phyloP scores from a whole-genome alignment of 768 basidiomycete species.

The Hygrophorus pudorinus region DNA sequence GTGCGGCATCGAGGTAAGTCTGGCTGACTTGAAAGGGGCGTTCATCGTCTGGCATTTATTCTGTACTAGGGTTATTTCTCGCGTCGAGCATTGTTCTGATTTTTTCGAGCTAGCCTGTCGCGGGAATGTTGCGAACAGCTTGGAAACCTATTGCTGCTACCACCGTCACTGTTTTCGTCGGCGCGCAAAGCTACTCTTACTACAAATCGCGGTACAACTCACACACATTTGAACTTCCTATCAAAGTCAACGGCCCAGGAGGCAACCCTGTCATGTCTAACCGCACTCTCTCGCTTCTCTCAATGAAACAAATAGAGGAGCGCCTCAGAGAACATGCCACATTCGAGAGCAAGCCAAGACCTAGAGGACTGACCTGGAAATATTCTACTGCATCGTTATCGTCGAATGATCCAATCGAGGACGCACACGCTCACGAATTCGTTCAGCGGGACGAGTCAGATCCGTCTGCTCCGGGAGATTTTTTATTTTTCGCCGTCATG shows the following conservation, averaged over 20 bases:
- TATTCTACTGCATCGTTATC: constrained; percentile 72
- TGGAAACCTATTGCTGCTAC: constrained; percentile 63
- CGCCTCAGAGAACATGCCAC: constrained; percentile 48
- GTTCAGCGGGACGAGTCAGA: constrained; percentile 55
- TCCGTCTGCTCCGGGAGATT: constrained; percentile 52
- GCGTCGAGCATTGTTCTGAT: neutral
- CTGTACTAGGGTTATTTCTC: too few species aligned
- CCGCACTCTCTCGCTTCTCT: constrained; percentile 44
- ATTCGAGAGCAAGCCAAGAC: constrained; percentile 34
- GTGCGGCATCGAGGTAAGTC: too few species aligned
- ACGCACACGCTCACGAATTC: constrained; percentile 66
- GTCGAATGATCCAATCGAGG: constrained; percentile 89
- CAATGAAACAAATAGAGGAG: constrained; percentile 43
- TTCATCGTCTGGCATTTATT: too few species aligned
- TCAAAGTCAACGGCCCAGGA: constrained; percentile 45
- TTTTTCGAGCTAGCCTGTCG: neutral
- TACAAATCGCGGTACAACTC: constrained; percentile 34
- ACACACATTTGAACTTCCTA: constrained; percentile 49
- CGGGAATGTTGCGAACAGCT: constrained; percentile 48
- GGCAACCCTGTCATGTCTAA: constrained; percentile 49
- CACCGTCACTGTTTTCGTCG: constrained; percentile 37
- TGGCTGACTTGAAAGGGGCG: too few species aligned
- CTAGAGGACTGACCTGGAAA: constrained; percentile 55
- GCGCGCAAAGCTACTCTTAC: constrained; percentile 49
- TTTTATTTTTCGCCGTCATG: constrained; percentile 82